Evolutionary conservation across 176 grass and related monocot genomes (phyloP).

Genomic region (Alloteropsis semialata): DNA sequence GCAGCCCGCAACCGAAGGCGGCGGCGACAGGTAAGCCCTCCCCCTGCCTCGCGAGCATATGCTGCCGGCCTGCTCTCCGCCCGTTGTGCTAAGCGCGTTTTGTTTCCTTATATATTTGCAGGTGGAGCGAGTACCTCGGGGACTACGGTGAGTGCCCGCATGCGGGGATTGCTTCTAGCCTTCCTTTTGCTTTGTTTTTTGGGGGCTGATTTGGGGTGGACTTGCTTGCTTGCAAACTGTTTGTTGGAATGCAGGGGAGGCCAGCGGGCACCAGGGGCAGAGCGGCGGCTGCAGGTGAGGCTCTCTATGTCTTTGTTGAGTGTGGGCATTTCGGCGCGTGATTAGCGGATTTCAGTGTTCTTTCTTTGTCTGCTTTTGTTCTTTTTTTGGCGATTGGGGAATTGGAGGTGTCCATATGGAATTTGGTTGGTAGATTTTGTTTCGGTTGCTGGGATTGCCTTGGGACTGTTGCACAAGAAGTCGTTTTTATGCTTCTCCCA

Average conservation of each 20-base stretch:
- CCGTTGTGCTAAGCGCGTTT: background rate
- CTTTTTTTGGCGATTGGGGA: background rate
- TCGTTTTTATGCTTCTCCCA: background rate
- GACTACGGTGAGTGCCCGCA: background rate
- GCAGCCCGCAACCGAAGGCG: background rate
- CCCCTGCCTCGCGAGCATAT: background rate
- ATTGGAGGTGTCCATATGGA: background rate
- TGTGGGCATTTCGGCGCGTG: background rate
- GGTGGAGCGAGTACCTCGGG: background rate
- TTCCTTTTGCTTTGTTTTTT: background rate
- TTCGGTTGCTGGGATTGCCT: background rate
- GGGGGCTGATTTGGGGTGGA: background rate
- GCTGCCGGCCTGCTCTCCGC: background rate
- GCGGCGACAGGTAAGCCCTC: background rate
- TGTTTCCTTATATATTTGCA: background rate
- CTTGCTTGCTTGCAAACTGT: slow-evolving; percentile 21
- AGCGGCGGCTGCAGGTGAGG: background rate
- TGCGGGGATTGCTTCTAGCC: background rate
- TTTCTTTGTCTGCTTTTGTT: background rate
- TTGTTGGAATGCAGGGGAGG: slow-evolving; percentile 42
- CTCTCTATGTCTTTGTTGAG: background rate
- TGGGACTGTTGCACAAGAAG: background rate
- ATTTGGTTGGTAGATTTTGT: background rate
- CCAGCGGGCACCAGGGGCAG: background rate
- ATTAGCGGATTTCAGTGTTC: background rate